Evolutionary conservation across 2,329 filamentous ascomycete genomes (phyloP), one percentile per base, ranked within the genome.

Genomic region (Penicillium sumatraense): DNA sequence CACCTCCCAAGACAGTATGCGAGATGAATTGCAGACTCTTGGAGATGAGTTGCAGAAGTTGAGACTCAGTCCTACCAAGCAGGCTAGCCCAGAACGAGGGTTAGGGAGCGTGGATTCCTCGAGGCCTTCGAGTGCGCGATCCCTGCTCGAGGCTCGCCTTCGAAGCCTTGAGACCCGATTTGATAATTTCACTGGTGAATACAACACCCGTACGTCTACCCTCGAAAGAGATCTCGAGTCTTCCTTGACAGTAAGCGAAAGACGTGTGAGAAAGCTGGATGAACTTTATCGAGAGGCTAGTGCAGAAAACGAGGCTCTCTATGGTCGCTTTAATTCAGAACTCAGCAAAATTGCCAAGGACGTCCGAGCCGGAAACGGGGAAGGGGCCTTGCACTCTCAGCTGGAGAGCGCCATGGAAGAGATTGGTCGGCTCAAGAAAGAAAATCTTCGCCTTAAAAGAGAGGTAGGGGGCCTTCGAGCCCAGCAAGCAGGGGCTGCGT

Each of bases 301-400:
- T 65, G 90, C 91, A 0, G 93, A 98, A 78, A 98, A 97, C 66
- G 93, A 97, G 75, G 84, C 93, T 26, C 80, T 98, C 52, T 97
- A 97, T 73, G 89, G 93, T 62, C 88, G 88, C 57, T 96, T 97
- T 79, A 96, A 97, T 67, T 85, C 86, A n/a, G 93, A 97, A 75
- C 78, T 98, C 45, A 89, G 86, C 64, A 91, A 89, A 78, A 90
- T 97, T 57, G 81, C 92, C 40, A 89, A 86, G 71, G 90, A 88
- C 36, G 81, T 95, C 45, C 88, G 88, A 62, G 85, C 86, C 3
- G 88, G 89, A 46, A 89, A 91, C 38, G 91, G 90, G 10, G 89
- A 90, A 65, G 89, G 92, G 65, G 90, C 93, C 65, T 75, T 96
- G 56, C 82, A 92, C 68, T 77, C 77, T 31, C 86, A 86, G 68